Evolutionary conservation across 305 asterid genomes (phyloP).

Genomic region (Solanum hybrid): DNA sequence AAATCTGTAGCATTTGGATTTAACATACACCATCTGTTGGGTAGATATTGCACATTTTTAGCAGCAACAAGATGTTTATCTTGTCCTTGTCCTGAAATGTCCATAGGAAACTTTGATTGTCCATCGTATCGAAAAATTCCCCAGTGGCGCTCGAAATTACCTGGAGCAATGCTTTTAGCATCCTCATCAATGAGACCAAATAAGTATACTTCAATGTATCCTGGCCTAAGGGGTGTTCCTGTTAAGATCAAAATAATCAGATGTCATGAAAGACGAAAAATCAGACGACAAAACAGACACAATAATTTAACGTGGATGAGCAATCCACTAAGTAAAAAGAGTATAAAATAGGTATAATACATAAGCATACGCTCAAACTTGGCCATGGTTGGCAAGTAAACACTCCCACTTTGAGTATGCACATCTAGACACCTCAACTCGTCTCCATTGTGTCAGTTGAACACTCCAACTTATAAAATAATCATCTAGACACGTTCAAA

Average conservation of each 20-base stretch:
- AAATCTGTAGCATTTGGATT: slow-evolving; percentile 50
- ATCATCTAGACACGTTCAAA: neutral
- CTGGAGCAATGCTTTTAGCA: slow-evolving; percentile 72
- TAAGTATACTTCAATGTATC: slow-evolving; percentile 69
- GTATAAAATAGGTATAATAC: neutral
- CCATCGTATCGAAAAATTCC: slow-evolving; percentile 90
- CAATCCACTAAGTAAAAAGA: neutral
- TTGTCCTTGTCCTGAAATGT: slow-evolving; percentile 55
- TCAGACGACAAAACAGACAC: neutral
- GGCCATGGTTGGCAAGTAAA: neutral
- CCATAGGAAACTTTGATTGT: slow-evolving; percentile 88
- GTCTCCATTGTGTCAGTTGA: neutral
- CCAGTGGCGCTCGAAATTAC: slow-evolving; percentile 92
- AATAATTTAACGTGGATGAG: neutral
- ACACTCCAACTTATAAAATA: neutral
- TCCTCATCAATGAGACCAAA: slow-evolving; percentile 97
- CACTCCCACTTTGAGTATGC: neutral
- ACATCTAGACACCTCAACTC: neutral
- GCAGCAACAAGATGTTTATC: slow-evolving; percentile 64
- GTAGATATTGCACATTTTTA: slow-evolving; percentile 56
- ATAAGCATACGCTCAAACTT: neutral
- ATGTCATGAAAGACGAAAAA: neutral
- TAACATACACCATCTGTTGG: slow-evolving; percentile 62
- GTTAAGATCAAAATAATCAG: neutral
- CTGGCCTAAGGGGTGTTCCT: slow-evolving; percentile 88